These are phyloP conservation scores for Cicer cuneatum DNA, from an alignment of 306 rosid genomes.

Conservation along the genomic window DNA sequence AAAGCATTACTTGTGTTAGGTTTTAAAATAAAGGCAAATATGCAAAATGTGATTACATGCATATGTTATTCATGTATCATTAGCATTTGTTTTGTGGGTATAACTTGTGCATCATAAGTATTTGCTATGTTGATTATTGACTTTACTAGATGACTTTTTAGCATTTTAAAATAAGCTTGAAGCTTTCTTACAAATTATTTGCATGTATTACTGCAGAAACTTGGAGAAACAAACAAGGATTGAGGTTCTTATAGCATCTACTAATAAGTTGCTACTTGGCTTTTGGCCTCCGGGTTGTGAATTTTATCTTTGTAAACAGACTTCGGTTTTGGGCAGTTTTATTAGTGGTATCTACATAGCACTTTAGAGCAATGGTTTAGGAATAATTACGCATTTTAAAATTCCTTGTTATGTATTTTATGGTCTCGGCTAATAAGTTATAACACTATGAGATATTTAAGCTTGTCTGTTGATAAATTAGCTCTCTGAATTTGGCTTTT, in stretches of 20 bases:
- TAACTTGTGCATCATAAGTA: conserved; percentile 1
- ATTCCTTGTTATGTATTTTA: background rate
- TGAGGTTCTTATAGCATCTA: conserved; percentile 7
- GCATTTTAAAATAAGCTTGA: background rate
- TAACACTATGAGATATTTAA: conserved; percentile 4
- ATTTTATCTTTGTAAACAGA: conserved; percentile 24
- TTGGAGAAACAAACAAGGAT: conserved; percentile 50
- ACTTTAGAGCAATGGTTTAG: conserved; percentile 11
- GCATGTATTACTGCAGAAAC: conserved; percentile 54
- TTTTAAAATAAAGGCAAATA: background rate
- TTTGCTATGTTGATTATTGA: conserved; percentile 7
- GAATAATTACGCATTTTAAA: conserved; percentile 14
- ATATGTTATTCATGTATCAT: conserved; percentile 8
- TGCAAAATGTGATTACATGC: conserved; percentile 8
- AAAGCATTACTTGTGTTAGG: conserved; percentile 10
- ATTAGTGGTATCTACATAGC: conserved; percentile 20
- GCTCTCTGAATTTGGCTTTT: conserved; percentile 1
- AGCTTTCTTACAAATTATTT: conserved; percentile 6
- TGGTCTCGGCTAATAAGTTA: background rate
- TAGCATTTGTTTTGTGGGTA: background rate
- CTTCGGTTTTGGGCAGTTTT: conserved; percentile 25
- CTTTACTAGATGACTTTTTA: background rate
- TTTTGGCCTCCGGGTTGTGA: conserved; percentile 13
- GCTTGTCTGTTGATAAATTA: background rate
- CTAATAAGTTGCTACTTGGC: conserved; percentile 27